These are phyloP conservation scores for Exserohilum turcica DNA, from an alignment of 2,329 filamentous ascomycete genomes.

Conservation along the genomic window DNA sequence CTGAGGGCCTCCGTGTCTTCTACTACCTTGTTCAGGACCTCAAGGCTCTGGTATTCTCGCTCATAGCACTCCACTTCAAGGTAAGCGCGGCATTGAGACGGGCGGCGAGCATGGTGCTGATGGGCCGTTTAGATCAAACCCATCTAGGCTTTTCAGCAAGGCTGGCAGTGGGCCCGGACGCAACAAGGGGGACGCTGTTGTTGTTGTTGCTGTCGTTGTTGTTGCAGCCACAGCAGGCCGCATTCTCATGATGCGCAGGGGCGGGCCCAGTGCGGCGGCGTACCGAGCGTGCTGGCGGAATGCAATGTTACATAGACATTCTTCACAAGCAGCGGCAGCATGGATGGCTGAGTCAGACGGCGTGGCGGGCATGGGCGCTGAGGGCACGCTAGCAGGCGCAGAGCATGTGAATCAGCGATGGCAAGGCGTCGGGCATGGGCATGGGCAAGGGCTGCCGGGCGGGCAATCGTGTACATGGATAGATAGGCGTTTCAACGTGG, in stretches of 20 bases:
- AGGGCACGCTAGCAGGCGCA: neutral
- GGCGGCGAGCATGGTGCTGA: constrained; percentile 5
- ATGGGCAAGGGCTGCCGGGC: no score
- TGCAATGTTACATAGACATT: no score
- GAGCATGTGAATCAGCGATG: neutral
- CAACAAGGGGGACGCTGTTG: no score
- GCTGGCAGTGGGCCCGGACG: neutral
- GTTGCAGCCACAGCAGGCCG: neutral
- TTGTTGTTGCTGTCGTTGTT: no score
- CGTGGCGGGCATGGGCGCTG: neutral
- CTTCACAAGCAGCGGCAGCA: neutral
- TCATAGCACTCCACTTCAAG: constrained; percentile 98
- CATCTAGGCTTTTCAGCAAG: constrained; percentile 55
- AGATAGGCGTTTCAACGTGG: neutral
- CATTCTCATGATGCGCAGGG: no score
- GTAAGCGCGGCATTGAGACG: constrained; percentile 43
- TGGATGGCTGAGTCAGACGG: neutral
- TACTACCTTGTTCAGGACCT: constrained; percentile 98
- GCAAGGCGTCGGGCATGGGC: neutral
- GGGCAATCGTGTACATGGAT: no score
- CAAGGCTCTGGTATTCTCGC: constrained; percentile 93
- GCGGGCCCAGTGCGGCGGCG: no score
- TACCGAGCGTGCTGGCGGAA: constrained; percentile 1
- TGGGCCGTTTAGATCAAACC: constrained; percentile 66
- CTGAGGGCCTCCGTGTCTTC: constrained; percentile 93